Conservation (phyloP, 495 filamentous ascomycete genomes). For the Evernia prunastri region DNA sequence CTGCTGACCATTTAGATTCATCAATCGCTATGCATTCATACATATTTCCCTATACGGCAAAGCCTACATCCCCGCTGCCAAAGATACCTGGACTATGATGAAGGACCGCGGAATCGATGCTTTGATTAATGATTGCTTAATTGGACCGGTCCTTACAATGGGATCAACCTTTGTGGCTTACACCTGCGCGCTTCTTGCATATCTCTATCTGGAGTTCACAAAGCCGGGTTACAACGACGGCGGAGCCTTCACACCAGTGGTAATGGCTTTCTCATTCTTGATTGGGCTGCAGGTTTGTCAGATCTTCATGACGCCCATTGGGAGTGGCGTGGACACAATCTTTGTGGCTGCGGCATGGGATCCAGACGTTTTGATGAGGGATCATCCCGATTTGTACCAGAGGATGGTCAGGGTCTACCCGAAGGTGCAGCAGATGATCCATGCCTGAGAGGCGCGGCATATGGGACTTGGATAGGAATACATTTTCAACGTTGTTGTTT, state of each 20-base stretch:
- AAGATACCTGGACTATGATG: conserved; percentile 86
- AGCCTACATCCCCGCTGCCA: conserved; percentile 74
- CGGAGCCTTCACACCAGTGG: conserved; percentile 65
- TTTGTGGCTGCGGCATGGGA: conserved; percentile 88
- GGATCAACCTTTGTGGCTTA: conserved; percentile 79
- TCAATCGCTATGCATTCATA: conserved; percentile 77
- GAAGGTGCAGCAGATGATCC: conserved; percentile 67
- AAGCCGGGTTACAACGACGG: conserved; percentile 66
- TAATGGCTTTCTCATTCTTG: conserved; percentile 77
- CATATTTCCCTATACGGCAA: conserved; percentile 92
- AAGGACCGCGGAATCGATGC: conserved; percentile 86
- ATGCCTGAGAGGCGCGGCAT: conserved; percentile 38
- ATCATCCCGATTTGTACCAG: conserved; percentile 75
- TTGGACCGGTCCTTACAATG: conserved; percentile 85
- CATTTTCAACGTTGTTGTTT: neutral
- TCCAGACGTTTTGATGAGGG: conserved; percentile 72
- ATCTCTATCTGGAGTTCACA: conserved; percentile 77
- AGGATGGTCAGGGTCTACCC: conserved; percentile 75
- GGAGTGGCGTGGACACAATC: conserved; percentile 62
- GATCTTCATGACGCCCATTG: conserved; percentile 75
- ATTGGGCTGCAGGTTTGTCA: conserved; percentile 83
- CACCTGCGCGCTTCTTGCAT: conserved; percentile 71
- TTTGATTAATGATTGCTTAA: conserved; percentile 81
- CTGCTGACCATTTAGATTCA: conserved; percentile 27
- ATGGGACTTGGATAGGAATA: neutral